Conservation (phyloP, 495 filamentous ascomycete genomes). For the Penicillium pancosmium region DNA sequence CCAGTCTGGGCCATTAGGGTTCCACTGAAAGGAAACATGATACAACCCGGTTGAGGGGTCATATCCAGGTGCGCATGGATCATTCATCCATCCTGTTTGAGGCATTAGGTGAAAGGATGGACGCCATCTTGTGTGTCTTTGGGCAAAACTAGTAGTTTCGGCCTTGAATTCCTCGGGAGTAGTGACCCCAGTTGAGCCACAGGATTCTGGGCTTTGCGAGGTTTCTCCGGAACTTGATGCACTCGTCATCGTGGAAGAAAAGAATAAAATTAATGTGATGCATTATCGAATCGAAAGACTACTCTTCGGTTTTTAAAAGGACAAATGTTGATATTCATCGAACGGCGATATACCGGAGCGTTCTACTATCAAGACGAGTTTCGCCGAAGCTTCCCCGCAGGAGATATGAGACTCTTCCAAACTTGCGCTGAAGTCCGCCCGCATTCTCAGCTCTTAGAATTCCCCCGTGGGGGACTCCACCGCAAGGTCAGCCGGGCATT, state of each 20-base stretch:
- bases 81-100: slow-evolving; percentile 18
- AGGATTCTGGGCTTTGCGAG: slow-evolving; percentile 6
- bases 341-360: slow-evolving; percentile 10
- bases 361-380: slow-evolving; percentile 2
- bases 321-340: neutral
- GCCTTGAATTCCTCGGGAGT: slow-evolving; percentile 5
- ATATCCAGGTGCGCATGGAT: slow-evolving; percentile 24
- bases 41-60: slow-evolving; percentile 13
- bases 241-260: slow-evolving; percentile 3
- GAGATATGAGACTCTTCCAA: neutral
- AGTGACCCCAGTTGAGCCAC: slow-evolving; percentile 7
- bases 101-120: slow-evolving; percentile 10
- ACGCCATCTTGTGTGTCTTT: slow-evolving; percentile 6
- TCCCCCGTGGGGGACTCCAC: neutral
- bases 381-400: slow-evolving; percentile 9
- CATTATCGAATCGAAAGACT: neutral
- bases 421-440: neutral
- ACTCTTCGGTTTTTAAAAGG: slow-evolving; percentile 1
- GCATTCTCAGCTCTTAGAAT: neutral
- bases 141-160: neutral
- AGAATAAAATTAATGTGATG: neutral
- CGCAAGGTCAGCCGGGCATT: neutral
- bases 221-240: slow-evolving; percentile 12
- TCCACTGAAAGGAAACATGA: slow-evolving; percentile 24
- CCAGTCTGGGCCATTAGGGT: slow-evolving; percentile 22